These are phyloP conservation scores for Aspergillus fumigatus DNA, from an alignment of 2,329 filamentous ascomycete genomes.

Conservation along the genomic window DNA sequence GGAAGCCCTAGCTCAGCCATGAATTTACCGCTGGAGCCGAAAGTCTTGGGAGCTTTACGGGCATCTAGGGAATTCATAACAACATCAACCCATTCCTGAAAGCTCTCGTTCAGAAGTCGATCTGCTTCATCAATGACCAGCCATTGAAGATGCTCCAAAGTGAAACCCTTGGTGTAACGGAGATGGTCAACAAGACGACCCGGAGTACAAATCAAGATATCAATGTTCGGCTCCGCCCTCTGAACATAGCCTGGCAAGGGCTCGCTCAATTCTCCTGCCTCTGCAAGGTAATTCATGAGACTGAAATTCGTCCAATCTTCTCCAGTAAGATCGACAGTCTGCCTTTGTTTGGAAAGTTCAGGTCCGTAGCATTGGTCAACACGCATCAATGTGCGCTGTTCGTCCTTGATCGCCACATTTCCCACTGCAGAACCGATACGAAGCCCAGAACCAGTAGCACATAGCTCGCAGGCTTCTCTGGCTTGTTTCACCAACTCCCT, in stretches of 20 bases:
- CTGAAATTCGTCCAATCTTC: constrained; percentile 47
- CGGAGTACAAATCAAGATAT: constrained; percentile 86
- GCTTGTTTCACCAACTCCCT: constrained; percentile 86
- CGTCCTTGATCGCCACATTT: constrained; percentile 65
- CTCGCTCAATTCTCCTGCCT: constrained; percentile 35
- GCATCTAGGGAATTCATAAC: constrained; percentile 58
- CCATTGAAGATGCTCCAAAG: constrained; percentile 74
- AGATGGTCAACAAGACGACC: constrained; percentile 90
- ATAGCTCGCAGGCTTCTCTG: constrained; percentile 70
- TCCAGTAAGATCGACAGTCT: constrained; percentile 40
- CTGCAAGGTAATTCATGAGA: constrained; percentile 42
- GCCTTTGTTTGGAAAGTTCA: constrained; percentile 48
- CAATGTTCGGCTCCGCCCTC: constrained; percentile 67
- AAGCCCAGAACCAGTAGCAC: constrained; percentile 65
- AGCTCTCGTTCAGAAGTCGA: constrained; percentile 83
- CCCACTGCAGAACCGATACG: constrained; percentile 80
- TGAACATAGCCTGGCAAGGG: constrained; percentile 58
- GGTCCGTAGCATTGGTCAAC: constrained; percentile 67
- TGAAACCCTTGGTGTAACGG: constrained; percentile 76
- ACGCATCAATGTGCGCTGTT: constrained; percentile 60
- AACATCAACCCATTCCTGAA: constrained; percentile 80
- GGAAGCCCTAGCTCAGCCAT: constrained; percentile 35
- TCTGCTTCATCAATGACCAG: constrained; percentile 92
- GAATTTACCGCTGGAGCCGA: constrained; percentile 37
- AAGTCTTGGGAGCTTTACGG: constrained; percentile 47